phyloP scores from a whole-genome alignment of 1,284 basidiomycete genomes.

The Melampsora americana region DNA sequence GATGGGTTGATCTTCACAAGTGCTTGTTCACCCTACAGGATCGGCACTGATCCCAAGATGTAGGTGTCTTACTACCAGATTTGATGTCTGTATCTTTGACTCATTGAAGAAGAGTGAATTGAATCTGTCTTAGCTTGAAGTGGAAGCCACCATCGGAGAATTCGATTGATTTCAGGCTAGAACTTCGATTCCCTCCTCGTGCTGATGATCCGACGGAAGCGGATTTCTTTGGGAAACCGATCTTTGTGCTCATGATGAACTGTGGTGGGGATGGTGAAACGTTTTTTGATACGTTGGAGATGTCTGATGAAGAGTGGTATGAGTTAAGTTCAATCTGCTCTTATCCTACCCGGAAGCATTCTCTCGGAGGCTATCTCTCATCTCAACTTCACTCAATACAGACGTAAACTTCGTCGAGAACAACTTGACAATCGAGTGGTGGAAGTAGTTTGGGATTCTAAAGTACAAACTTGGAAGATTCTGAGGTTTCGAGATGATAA shows the following conservation, averaged over 20 bases:
- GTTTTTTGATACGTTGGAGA: constrained; percentile 78
- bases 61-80: constrained; percentile 56
- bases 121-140: constrained; percentile 67
- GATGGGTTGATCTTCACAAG: constrained; percentile 98
- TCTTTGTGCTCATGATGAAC: constrained; percentile 66
- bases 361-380: too few relatives aligned
- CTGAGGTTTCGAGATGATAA: constrained; percentile 91
- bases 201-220: constrained; percentile 62
- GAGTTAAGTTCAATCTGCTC: constrained; percentile 57
- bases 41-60: constrained; percentile 92
- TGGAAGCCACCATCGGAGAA: constrained; percentile 99
- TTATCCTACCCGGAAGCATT: not conserved
- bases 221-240: constrained; percentile 78
- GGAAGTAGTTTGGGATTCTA: constrained; percentile 83
- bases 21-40: constrained; percentile 74
- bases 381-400: constrained; percentile 52
- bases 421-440: constrained; percentile 90
- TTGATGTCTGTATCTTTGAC: constrained; percentile 15
- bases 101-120: constrained; percentile 38
- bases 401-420: constrained; percentile 77
- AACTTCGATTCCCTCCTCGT: constrained; percentile 80
- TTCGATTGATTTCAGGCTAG: constrained; percentile 93
- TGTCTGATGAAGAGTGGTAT: constrained; percentile 91
- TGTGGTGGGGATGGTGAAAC: constrained; percentile 64
- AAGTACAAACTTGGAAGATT: constrained; percentile 70